Base-by-base conservation (phyloP, 768 basidiomycete genomes). In the Mycena metata region DNA sequence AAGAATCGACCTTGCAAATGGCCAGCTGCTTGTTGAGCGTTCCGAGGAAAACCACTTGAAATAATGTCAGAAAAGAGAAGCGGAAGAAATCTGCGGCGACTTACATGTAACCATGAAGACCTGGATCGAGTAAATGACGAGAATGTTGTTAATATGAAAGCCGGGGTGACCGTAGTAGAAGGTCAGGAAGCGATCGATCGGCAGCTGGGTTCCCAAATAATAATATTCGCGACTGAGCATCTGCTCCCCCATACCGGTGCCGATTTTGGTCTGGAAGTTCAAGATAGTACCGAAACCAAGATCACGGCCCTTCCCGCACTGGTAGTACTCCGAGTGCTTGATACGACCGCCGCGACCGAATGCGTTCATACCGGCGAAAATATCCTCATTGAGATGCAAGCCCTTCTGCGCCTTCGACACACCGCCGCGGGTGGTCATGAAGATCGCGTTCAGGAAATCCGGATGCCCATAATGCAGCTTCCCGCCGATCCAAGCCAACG, bases 241-340 rank as follows among this genome's bases (percentile, higher is more conserved):
- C 77, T 99, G 98, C 80, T 99, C 98, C 74, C 98, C 98, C 98
- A 99, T 99, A 81, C 98, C 98, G 35, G 95, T 98, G 33, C 97
- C 97, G 75, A 99, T 98, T 88, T 99, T 99, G 56, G 98, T 99
- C 85, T 98, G 96, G 90, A 99, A 99, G 80, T 99, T 99, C 75
- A 99, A 84, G 77, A 99, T 99, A 50, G 98, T 99, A 58, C 98
- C 98, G 78, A 99, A 99, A 62, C 98, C 98, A 69, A 99, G 91
- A 84, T 99, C 98, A 82, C 98, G 93, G 63, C 98, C 98, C 84
- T 99, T 98, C 71, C 97, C 97, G 76, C 97, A 99, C 81, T 99
- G 98, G 78, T 99, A 99, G 82, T 99, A 99, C 79, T 99, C 98
- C 45, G 95, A 95, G 79, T 99, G 98, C 85, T 99, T 99, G 88